Evolutionary conservation across 352 stramenopile genomes (phyloP), one percentile per base, ranked within the genome.

Genomic region (Blastocystis hominis): DNA sequence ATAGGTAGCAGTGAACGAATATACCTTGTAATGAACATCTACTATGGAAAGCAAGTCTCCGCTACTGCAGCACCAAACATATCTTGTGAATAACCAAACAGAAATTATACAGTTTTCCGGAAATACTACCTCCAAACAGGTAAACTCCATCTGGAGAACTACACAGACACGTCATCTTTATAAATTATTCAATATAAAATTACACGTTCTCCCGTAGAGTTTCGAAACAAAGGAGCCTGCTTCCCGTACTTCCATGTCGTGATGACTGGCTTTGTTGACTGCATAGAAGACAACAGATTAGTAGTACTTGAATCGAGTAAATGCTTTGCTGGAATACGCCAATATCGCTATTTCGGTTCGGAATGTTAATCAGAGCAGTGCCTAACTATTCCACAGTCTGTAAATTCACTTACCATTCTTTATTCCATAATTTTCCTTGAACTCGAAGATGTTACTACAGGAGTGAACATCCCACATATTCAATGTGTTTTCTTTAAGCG

Each of bases 371-470:
- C 20, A 80, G 50, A 61, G 46, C 70, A 62, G 9, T n/a, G 5
- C 70, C 70, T 80, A 63, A 30, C 5, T 34, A 5, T 44, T n/a
- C 62, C 13, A 34, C 9, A 20, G 9, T 17, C 15, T 42, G 55
- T 47, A 40, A 30, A 64, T n/a, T 30, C 10, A 3, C 36, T 5
- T 30, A 80, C 70, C 70, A 64, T 80, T 61, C 46, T 80, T 62
- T n/a, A 38, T n/a, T 34, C 70, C 55, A 24, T 42, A 40, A 42
- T 80, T 80, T 36, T 80, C 70, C 70, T 80, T 80, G 44, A 80
- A 80, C 70, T 80, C 70, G 54, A 80, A 80, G 36, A 80, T 80
- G 54, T 80, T 80, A 46, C 38, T 64, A 80, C 70, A 80, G 24
- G 70, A 80, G 54, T 80, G 44, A 40, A 80, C 42, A 62, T 80